Conservation (phyloP, 768 basidiomycete genomes). For the Pisolithus marmoratus region DNA sequence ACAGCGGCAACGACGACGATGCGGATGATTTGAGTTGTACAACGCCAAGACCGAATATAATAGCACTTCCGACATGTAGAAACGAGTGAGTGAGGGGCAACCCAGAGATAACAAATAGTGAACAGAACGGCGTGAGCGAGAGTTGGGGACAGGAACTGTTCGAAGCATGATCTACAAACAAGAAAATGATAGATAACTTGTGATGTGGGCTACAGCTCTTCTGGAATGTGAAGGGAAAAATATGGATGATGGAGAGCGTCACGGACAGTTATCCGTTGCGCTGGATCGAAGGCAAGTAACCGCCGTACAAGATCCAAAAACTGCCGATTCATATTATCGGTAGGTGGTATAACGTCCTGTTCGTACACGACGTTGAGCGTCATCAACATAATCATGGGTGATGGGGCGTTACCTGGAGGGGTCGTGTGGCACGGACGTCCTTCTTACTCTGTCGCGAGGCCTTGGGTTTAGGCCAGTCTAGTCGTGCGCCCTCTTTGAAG, state of each 20-base stretch:
- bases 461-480: conserved; percentile 91
- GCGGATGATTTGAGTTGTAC: conserved; percentile 30
- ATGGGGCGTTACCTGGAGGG: conserved; percentile 55
- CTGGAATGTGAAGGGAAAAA: conserved; percentile 62
- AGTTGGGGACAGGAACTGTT: conserved; percentile 12
- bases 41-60: conserved; percentile 33
- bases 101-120: conserved; percentile 19
- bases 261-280: conserved; percentile 79
- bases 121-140: conserved; percentile 15
- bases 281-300: conserved; percentile 87
- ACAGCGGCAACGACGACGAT: conserved; percentile 23
- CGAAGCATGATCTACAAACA: conserved; percentile 25
- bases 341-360: conserved; percentile 81
- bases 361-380: conserved; percentile 5
- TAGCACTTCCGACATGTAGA: conserved; percentile 24
- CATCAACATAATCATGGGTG: not conserved
- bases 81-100: conserved; percentile 15
- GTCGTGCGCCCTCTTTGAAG: conserved; percentile 78
- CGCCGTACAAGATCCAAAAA: conserved; percentile 87
- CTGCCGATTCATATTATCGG: conserved; percentile 64
- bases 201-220: conserved; percentile 52
- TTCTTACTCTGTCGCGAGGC: conserved; percentile 88
- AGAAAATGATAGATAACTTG: conserved; percentile 26
- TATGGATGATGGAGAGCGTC: conserved; percentile 88
- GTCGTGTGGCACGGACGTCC: conserved; percentile 82